These are phyloP conservation scores for Clavispora carvajalis DNA, from an alignment of 805 yeast species.

Conservation along the genomic window DNA sequence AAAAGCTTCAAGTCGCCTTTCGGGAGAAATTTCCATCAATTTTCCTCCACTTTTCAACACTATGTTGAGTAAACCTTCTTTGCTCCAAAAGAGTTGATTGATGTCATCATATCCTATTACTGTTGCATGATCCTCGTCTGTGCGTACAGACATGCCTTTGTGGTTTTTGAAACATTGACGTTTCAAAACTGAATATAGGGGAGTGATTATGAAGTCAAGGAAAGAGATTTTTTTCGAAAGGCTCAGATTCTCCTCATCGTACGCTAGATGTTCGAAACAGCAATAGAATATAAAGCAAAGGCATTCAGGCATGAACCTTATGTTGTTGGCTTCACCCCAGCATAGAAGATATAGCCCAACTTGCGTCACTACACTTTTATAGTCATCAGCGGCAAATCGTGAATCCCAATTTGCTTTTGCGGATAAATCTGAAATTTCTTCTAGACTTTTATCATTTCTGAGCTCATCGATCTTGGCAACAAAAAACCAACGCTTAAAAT, in stretches of 20 bases:
- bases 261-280: constrained; percentile 47
- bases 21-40: constrained; percentile 49
- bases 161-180: constrained; percentile 38
- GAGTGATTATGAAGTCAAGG: constrained; percentile 67
- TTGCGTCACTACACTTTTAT: constrained; percentile 51
- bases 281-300: constrained; percentile 80
- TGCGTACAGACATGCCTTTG: background rate
- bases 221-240: background rate
- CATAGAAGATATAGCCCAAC: constrained; percentile 64
- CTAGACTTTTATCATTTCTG: too few species aligned
- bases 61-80: constrained; percentile 59
- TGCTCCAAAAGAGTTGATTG: constrained; percentile 83
- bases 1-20: constrained; percentile 52
- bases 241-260: too few species aligned
- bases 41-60: constrained; percentile 37
- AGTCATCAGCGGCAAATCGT: constrained; percentile 1
- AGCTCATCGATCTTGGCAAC: constrained; percentile 61
- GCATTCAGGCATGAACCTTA: constrained; percentile 87
- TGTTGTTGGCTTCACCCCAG: constrained; percentile 90
- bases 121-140: constrained; percentile 55
- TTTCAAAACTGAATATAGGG: constrained; percentile 58
- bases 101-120: constrained; percentile 87
- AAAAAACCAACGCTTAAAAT: constrained; percentile 72
- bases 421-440: too few species aligned
- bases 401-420: constrained; percentile 42